Percentiles rank a stretch among this genome's conserved stretches.
Conservation (phyloP, 1,284 basidiomycete species). For the Cryptococcus jaspeensis region DNA sequence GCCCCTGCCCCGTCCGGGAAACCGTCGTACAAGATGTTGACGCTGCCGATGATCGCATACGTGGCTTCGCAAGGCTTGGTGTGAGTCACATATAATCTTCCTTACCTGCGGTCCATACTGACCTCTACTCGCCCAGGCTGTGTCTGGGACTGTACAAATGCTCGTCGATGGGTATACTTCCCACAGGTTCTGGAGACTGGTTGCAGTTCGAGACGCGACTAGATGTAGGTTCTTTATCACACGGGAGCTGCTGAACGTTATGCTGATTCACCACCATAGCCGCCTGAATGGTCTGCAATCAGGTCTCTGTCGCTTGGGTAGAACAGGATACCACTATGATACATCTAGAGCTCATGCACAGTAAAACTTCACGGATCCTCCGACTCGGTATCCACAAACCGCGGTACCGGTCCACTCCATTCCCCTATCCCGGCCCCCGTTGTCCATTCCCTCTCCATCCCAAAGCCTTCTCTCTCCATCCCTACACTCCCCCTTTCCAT, state of each 20-base stretch:
- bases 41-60: slow-evolving; percentile 45
- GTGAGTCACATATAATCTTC: slow-evolving; percentile 24
- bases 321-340: slow-evolving; percentile 8
- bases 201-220: slow-evolving; percentile 80
- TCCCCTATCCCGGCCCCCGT: not conserved
- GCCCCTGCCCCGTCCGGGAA: slow-evolving; percentile 9
- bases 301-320: slow-evolving; percentile 27
- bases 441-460: not conserved
- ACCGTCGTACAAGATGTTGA: slow-evolving; percentile 35
- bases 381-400: not conserved
- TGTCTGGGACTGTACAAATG: slow-evolving; percentile 86
- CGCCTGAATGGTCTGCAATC: slow-evolving; percentile 43
- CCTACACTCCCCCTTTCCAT: not conserved
- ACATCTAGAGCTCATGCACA: not conserved
- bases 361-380: not conserved
- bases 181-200: slow-evolving; percentile 86
- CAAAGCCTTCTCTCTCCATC: not conserved
- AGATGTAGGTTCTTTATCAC: slow-evolving; percentile 55
- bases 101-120: not conserved
- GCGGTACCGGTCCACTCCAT: not conserved
- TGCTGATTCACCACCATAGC: slow-evolving; percentile 19
- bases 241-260: not conserved
- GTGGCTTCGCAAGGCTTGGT: slow-evolving; percentile 48
- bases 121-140: slow-evolving; percentile 63
- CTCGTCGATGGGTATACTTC: slow-evolving; percentile 81